These are phyloP conservation scores for Daldinia grandis DNA, from an alignment of 495 filamentous ascomycete species.

Conservation along the genomic window DNA sequence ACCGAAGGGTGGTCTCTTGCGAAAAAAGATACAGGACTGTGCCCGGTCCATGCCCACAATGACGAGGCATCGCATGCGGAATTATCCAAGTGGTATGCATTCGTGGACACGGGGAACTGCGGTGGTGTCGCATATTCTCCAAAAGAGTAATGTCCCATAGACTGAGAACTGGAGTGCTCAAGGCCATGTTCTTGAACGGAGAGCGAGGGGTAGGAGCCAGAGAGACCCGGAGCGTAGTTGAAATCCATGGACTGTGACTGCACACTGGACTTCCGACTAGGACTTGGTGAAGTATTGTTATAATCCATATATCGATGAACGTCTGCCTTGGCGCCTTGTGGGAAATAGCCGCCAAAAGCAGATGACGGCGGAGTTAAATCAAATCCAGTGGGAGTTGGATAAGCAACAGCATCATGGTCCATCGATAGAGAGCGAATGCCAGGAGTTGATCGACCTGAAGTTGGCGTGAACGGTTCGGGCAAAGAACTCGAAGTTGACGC, in stretches of 20 bases:
- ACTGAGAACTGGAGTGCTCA: constrained; percentile 13
- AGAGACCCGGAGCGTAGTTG: constrained; percentile 27
- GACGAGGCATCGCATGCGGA: constrained; percentile 22
- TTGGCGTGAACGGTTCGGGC: constrained; percentile 52
- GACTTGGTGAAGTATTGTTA: constrained; percentile 34
- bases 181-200: constrained; percentile 22
- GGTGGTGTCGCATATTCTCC: constrained; percentile 30
- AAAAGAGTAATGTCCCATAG: constrained; percentile 28
- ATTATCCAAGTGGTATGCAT: constrained; percentile 20
- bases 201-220: constrained; percentile 4
- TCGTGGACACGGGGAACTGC: constrained; percentile 22
- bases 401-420: constrained; percentile 38
- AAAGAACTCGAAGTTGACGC: constrained; percentile 45
- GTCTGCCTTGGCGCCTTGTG: constrained; percentile 28
- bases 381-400: constrained; percentile 36
- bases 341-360: constrained; percentile 48
- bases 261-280: constrained; percentile 40
- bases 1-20: constrained; percentile 27
- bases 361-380: constrained; percentile 53
- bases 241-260: constrained; percentile 34
- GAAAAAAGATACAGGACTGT: constrained; percentile 38
- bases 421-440: constrained; percentile 33
- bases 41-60: constrained; percentile 37
- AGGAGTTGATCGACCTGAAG: constrained; percentile 48
- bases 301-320: constrained; percentile 38